phyloP scores from a whole-genome alignment of 2,329 filamentous ascomycete genomes.

The Triangularia verruculosa region DNA sequence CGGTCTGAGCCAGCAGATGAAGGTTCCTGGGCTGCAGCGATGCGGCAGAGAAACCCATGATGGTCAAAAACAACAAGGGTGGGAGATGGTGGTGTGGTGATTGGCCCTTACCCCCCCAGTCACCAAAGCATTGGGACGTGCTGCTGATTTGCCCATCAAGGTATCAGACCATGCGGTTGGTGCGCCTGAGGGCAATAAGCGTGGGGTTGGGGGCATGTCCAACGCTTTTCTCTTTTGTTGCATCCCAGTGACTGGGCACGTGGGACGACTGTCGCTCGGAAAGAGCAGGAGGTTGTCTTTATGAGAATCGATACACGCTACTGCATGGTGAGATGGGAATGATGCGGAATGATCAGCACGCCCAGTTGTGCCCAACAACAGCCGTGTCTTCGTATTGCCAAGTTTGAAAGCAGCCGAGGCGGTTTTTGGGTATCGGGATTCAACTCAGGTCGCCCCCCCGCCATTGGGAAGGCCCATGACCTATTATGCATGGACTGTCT shows the following conservation, averaged over 20 bases:
- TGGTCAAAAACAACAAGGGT: not conserved
- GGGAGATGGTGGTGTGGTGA: not conserved
- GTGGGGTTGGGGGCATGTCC: not conserved
- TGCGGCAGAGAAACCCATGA: not conserved
- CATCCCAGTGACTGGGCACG: not conserved
- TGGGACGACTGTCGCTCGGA: not conserved
- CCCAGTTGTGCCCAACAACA: not conserved
- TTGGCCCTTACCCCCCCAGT: not conserved
- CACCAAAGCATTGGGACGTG: not conserved
- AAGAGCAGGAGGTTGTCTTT: not conserved
- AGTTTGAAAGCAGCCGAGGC: not conserved
- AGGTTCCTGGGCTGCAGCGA: not conserved
- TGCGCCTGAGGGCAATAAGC: not conserved
- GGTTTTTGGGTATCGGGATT: no score
- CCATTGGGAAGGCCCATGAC: not conserved
- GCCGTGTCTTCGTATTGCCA: no score
- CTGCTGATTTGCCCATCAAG: not conserved
- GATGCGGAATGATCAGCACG: not conserved
- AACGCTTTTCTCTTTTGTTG: not conserved
- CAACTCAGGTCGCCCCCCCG: not conserved
- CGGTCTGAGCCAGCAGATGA: not conserved
- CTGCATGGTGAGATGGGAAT: not conserved
- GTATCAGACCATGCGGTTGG: not conserved
- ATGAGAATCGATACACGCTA: not conserved
- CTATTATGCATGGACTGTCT: not conserved